These are phyloP conservation scores for Septoria petroselini DNA, from an alignment of 2,329 filamentous ascomycete species.

Conservation along the genomic window DNA sequence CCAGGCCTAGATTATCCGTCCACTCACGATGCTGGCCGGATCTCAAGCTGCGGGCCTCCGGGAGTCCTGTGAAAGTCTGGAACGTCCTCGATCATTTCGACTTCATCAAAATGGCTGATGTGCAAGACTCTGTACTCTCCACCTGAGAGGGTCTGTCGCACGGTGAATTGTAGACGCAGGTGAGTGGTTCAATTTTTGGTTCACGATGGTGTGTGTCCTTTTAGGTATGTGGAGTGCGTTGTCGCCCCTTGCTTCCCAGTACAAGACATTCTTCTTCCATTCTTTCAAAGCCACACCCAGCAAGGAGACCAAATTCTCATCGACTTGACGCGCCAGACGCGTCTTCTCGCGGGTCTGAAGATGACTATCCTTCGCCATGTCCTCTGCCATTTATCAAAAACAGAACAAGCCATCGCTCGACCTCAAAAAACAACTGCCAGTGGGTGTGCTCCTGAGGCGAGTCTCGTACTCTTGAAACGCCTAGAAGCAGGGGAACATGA, in stretches of 20 bases:
- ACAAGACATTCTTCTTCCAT: conserved; percentile 28
- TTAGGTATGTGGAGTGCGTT: background rate
- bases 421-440: background rate
- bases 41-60: background rate
- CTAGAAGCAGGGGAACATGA: conserved; percentile 14
- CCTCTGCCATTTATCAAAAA: conserved; percentile 1
- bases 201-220: background rate
- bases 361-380: conserved; percentile 19
- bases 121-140: too few relatives aligned
- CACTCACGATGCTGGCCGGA: background rate
- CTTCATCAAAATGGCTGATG: too few relatives aligned
- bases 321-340: conserved; percentile 28
- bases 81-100: background rate
- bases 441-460: background rate
- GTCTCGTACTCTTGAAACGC: conserved; percentile 4
- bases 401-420: background rate
- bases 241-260: conserved; percentile 23
- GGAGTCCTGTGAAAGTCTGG: background rate
- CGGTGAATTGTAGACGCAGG: background rate
- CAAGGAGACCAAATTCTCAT: conserved; percentile 27
- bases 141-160: background rate
- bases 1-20: conserved; percentile 12
- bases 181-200: background rate
- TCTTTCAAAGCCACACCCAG: conserved; percentile 28
- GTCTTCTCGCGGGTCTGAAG: conserved; percentile 18